A percentile compares a stretch with the other conserved stretches of the same genome.
These are phyloP conservation scores for Phytopythium mirpurense DNA, from an alignment of 352 stramenopile genomes.

Conservation along the genomic window DNA sequence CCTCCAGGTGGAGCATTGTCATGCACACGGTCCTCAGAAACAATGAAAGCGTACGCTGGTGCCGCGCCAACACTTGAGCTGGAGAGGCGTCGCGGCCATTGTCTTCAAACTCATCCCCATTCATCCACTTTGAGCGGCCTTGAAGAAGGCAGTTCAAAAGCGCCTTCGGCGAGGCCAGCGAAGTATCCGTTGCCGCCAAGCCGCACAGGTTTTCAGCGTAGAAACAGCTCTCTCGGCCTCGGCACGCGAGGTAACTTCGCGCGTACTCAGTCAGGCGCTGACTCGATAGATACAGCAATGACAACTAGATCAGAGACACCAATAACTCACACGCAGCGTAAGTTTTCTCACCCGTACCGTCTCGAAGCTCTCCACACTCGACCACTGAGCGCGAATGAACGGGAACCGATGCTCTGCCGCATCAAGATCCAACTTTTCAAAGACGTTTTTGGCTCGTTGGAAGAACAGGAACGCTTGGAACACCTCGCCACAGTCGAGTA, in stretches of 20 bases:
- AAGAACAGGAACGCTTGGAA: constrained; percentile 48
- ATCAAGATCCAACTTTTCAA: constrained; percentile 15
- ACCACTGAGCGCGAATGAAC: constrained; percentile 64
- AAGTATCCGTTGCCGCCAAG: constrained; percentile 30
- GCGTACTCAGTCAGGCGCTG: constrained; percentile 50
- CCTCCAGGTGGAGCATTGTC: constrained; percentile 46
- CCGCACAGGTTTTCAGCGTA: constrained; percentile 65
- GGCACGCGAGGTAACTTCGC: constrained; percentile 39
- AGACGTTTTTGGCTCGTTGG: constrained; percentile 27
- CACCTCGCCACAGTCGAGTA: constrained; percentile 56
- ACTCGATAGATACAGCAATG: background rate
- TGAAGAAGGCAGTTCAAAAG: constrained; percentile 45
- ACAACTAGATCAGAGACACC: constrained; percentile 5
- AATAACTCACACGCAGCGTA: background rate
- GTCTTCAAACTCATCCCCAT: constrained; percentile 1
- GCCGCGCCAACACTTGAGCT: constrained; percentile 9
- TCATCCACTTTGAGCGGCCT: constrained; percentile 53
- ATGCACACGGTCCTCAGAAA: constrained; percentile 56
- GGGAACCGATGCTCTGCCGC: constrained; percentile 28
- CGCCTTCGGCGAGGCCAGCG: constrained; percentile 18
- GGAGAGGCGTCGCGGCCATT: constrained; percentile 9
- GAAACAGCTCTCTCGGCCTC: constrained; percentile 48
- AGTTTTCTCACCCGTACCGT: constrained; percentile 18
- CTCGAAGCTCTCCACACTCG: constrained; percentile 61
- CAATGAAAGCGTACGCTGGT: constrained; percentile 34